Base-by-base conservation (phyloP, 208 protist species). In the Naegleria lovaniensis region DNA sequence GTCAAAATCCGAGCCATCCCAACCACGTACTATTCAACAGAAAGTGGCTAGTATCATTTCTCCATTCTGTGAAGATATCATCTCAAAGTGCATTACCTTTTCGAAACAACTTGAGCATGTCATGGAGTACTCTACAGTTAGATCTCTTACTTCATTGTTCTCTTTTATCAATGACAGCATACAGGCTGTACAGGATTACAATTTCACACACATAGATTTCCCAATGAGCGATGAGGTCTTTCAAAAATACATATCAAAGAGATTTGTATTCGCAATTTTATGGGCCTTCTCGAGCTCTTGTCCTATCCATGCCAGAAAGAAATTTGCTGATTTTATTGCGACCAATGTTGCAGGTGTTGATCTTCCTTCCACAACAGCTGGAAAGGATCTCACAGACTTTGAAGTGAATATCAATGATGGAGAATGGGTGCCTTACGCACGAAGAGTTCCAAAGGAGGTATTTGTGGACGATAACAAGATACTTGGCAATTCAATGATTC, bases 401-500 rank as follows among this genome's bases (percentile, higher is more conserved):
- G 95, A 97, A 59, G 96, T 98, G 79, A 92, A 94, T 89, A 93
- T 96, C 40, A 58, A 92, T 83, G 95, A 92, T 36, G 96, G 95
- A 16, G 93, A 96, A 93, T 98, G 96, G 97, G 40, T 88, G 55
- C 86, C 92, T 52, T 94, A 96, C 90, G 94, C 94, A 83, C 91
- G 95, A 36, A 94, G 94, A 40, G 96, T 98, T 67, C 92, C 94
- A 90, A 48, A 48, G 43, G 89, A 93, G 84, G 96, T 96, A 15
- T 95, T 97, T 15, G 94, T 99, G 58, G 94, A 96, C 52, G 95
- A 97, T 19, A 95, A 98, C 92, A 95, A 98, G 91, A 95, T 99
- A 9, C 94, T 95, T 3, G 93, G 94, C 33, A 97, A 99, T 93
- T 96, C 97, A 3, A 96, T 99, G 25, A 98, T 99, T 89, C 96